Evolutionary conservation across 257 asterid species (phyloP).

Genomic region (Anisodus tanguticus): DNA sequence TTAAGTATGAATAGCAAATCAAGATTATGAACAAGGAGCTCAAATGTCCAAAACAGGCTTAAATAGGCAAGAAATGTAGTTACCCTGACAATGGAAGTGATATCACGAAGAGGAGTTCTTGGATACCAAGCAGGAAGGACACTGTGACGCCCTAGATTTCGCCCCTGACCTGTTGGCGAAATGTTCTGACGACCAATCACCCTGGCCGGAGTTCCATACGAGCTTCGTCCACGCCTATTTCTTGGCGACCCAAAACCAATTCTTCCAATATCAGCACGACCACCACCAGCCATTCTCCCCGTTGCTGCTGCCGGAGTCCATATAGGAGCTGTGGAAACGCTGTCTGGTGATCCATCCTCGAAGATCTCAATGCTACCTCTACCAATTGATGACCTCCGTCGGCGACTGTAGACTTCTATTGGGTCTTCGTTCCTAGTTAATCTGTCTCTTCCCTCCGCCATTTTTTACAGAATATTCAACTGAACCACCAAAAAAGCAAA

Average conservation of each 20-base stretch:
- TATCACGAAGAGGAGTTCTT: constrained; percentile 65
- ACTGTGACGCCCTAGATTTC: constrained; percentile 51
- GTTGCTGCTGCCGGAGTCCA: constrained; percentile 26
- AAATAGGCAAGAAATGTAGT: background rate
- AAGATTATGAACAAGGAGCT: background rate
- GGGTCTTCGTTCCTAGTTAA: constrained; percentile 49
- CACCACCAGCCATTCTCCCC: background rate
- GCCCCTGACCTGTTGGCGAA: constrained; percentile 42
- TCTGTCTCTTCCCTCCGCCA: constrained; percentile 71
- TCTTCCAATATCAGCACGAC: background rate
- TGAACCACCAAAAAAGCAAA: background rate
- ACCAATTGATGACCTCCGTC: constrained; percentile 37
- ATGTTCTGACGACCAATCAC: constrained; percentile 48
- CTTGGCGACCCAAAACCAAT: constrained; percentile 10
- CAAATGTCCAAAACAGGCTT: no score
- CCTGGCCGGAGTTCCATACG: constrained; percentile 43
- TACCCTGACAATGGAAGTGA: constrained; percentile 70
- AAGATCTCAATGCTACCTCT: constrained; percentile 31
- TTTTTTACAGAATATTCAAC: constrained; percentile 36
- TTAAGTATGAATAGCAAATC: background rate
- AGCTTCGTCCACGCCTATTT: background rate
- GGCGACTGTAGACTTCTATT: constrained; percentile 38
- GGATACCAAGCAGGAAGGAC: constrained; percentile 75
- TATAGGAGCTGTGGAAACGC: constrained; percentile 41
- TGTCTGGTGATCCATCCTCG: constrained; percentile 45